phyloP scores from a whole-genome alignment of 2,329 filamentous ascomycete species.

The Ophiostoma populinum region DNA sequence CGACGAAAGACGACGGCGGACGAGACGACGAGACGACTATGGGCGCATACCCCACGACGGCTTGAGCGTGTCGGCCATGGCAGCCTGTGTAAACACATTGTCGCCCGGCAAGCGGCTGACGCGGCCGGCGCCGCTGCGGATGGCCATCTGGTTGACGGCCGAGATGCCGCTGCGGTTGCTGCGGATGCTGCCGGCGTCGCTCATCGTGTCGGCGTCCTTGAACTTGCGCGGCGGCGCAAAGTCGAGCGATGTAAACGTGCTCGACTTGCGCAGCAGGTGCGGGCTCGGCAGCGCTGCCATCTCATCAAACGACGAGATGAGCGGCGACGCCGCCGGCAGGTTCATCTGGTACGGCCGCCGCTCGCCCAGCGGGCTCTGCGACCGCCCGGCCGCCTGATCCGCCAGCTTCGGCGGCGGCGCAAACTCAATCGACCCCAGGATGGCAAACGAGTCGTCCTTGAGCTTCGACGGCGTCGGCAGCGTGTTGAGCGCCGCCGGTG shows the following conservation, averaged over 20 bases:
- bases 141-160: constrained; percentile 46
- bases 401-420: constrained; percentile 55
- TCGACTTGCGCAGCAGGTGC: constrained; percentile 62
- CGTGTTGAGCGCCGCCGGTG: constrained; percentile 54
- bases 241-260: constrained; percentile 62
- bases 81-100: constrained; percentile 58
- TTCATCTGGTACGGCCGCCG: constrained; percentile 57
- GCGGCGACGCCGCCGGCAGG: constrained; percentile 57
- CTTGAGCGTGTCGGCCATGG: constrained; percentile 44
- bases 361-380: constrained; percentile 46
- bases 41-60: constrained; percentile 39
- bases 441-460: constrained; percentile 60
- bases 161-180: constrained; percentile 70
- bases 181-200: constrained; percentile 48
- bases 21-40: constrained; percentile 3
- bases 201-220: constrained; percentile 41
- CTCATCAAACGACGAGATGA: constrained; percentile 75
- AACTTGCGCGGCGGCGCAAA: constrained; percentile 67
- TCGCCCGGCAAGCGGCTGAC: constrained; percentile 72
- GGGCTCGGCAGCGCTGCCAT: constrained; percentile 74
- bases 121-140: constrained; percentile 70
- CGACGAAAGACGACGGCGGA: no score
- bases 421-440: constrained; percentile 59
- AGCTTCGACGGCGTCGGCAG: constrained; percentile 77
- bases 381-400: constrained; percentile 53